Percentiles rank a stretch among this genome's conserved stretches.
phyloP scores from a whole-genome alignment of 352 stramenopile genomes.

The Aphanomyces cochlioides region DNA sequence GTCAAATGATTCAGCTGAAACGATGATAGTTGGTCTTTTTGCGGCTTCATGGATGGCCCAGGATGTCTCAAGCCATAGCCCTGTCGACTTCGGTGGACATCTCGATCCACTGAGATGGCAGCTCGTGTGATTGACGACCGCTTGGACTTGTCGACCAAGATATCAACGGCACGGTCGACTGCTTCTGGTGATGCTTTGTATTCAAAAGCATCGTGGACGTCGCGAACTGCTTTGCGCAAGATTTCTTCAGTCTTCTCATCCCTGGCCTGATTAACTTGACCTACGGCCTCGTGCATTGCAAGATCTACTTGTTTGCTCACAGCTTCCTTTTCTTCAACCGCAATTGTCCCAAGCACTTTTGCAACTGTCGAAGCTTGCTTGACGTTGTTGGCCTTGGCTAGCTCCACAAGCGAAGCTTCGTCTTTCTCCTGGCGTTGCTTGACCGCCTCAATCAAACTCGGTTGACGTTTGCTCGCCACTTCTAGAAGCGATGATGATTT shows the following conservation, averaged over 20 bases:
- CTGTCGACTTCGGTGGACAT: constrained; percentile 38
- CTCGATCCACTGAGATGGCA: constrained; percentile 38
- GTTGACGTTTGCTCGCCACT: not conserved
- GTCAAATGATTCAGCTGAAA: constrained; percentile 64
- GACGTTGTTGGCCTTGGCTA: constrained; percentile 7
- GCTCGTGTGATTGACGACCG: not conserved
- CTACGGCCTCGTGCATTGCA: constrained; percentile 38
- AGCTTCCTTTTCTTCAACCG: not conserved
- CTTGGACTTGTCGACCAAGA: constrained; percentile 25
- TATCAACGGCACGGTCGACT: constrained; percentile 33
- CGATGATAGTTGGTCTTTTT: constrained; percentile 54
- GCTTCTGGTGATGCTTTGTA: constrained; percentile 37
- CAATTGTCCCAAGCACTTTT: constrained; percentile 14
- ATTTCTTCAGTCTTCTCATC: not conserved
- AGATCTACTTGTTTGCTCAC: constrained; percentile 32
- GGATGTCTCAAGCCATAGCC: constrained; percentile 33
- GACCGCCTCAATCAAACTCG: constrained; percentile 14
- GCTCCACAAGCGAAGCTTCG: not conserved
- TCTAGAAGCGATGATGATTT: not conserved
- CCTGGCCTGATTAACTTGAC: constrained; percentile 38
- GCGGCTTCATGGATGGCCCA: constrained; percentile 35
- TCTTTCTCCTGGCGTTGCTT: not conserved
- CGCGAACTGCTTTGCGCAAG: not conserved
- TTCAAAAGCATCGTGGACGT: constrained; percentile 48
- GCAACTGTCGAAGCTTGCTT: constrained; percentile 20